Base-by-base conservation (phyloP, 257 asterid genomes). In the Verbena officinalis region DNA sequence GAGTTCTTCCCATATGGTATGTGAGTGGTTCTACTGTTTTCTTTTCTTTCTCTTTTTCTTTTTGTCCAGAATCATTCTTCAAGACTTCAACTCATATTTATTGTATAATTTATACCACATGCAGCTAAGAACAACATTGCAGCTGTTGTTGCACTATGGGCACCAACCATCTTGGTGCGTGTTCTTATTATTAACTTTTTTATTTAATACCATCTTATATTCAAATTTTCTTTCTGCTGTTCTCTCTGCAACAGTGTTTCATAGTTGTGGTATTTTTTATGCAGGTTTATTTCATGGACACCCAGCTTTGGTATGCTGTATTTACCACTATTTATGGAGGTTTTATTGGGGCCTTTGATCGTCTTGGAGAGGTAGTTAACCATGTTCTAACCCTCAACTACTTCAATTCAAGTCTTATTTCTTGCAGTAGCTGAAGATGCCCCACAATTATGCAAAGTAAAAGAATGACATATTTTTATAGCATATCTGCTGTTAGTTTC, bases 241-340 rank as follows among this genome's bases (percentile, higher is more conserved):
- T 21, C 38, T 24, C 22, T 64, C 59, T 55, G 12, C 22, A 42
- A 27, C 50, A 40, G 30, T 44, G 24, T 50, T 68, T 56, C 57
- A 44, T 67, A 17, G 56, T 61, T 57, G 55, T 68, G 50, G 52
- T 21, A 12, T 59, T 46, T 74, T 42, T 57, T 65, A 33, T 72
- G 74, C 90, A 93, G 99, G 96, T 94, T 71, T 94, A 94, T 78
- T 94, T 94, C 84, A 81, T 94, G 96, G 99, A 94, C 81, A 69
- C 83, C 70, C 99, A 90, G 81, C 88, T 94, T 34, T 94, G 99
- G 99, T 94, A 94, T 72, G 81, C 99, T 19, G 71, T 94, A 63
- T 88, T 77, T 80, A 84, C 96, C 57, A 94, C 99, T 58, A 17
- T 90, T 55, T 84, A 80, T 62, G 97, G 99, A 71, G 97, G 99